A percentile compares a stretch with the other conserved stretches of the same genome.
phyloP scores from a whole-genome alignment of 106 monocot species.

The Dioscorea zingiberensis region DNA sequence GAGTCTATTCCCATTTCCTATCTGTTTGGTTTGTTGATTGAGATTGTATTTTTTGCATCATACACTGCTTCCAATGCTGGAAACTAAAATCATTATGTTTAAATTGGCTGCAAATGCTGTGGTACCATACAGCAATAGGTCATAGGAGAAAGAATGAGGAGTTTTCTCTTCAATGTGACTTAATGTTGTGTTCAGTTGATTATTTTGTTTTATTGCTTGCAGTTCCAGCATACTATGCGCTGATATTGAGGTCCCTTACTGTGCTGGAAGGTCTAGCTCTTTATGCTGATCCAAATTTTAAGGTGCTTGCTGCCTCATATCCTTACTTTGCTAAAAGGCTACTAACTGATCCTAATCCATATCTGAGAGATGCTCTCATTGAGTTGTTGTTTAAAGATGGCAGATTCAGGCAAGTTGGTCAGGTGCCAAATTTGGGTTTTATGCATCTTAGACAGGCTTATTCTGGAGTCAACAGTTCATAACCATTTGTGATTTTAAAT shows the following conservation, averaged over 20 bases:
- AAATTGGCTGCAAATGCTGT: too few species aligned
- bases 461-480: background rate
- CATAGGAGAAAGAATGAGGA: too few species aligned
- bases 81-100: too few species aligned
- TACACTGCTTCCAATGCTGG: too few species aligned
- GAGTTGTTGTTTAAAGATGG: slow-evolving; percentile 98
- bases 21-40: too few species aligned
- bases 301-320: slow-evolving; percentile 98
- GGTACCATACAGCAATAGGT: too few species aligned
- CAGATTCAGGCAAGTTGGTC: slow-evolving; percentile 75
- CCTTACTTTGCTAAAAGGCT: slow-evolving; percentile 99
- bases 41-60: too few species aligned
- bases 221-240: slow-evolving; percentile 99
- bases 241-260: slow-evolving; percentile 96
- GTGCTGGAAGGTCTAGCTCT: slow-evolving; percentile 94
- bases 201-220: slow-evolving; percentile 12
- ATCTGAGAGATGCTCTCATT: slow-evolving; percentile 98
- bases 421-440: background rate
- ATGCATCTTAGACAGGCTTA: background rate
- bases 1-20: slow-evolving; percentile 14
- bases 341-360: slow-evolving; percentile 97
- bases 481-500: background rate
- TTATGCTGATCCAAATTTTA: slow-evolving; percentile 97
- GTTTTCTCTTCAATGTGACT: too few species aligned
- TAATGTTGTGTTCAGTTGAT: background rate